Percentiles rank a stretch among this genome's conserved stretches.
Evolutionary conservation across 192 early-diverging fungal genomes (phyloP).

Genomic region (Rhizophagus clarus): DNA sequence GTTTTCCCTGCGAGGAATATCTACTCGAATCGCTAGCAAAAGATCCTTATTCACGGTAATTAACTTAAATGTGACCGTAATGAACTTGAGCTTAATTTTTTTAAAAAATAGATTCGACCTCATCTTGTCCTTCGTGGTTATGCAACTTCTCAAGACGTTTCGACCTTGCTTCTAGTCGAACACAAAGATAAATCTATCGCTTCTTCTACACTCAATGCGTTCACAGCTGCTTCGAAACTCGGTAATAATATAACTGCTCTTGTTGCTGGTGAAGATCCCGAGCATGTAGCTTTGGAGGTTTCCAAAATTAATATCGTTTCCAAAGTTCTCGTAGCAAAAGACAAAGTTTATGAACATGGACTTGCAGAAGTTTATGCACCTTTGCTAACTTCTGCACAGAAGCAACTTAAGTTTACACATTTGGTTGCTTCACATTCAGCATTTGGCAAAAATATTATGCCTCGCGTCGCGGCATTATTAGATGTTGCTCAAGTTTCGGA

Average conservation of each 20-base stretch:
- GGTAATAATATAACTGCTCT: slow-evolving; percentile 86
- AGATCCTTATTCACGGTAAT: not conserved
- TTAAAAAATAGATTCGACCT: slow-evolving; percentile 4
- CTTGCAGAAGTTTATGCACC: slow-evolving; percentile 83
- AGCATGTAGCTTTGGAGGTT: slow-evolving; percentile 62
- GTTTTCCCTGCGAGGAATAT: not conserved
- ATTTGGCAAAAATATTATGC: slow-evolving; percentile 93
- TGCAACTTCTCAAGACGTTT: slow-evolving; percentile 53
- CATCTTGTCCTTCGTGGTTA: slow-evolving; percentile 41
- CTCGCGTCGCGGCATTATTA: slow-evolving; percentile 88
- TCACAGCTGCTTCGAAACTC: slow-evolving; percentile 82
- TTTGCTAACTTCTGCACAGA: slow-evolving; percentile 70
- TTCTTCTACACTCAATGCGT: slow-evolving; percentile 79
- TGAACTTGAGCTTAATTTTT: not conserved
- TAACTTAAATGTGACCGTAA: not conserved
- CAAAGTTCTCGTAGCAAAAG: slow-evolving; percentile 87
- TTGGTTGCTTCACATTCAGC: slow-evolving; percentile 86
- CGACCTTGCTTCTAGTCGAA: slow-evolving; percentile 90
- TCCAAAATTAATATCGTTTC: slow-evolving; percentile 67
- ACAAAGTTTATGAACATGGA: slow-evolving; percentile 74
- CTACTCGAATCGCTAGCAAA: not conserved
- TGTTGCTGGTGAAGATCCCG: slow-evolving; percentile 78
- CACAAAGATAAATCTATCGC: slow-evolving; percentile 76
- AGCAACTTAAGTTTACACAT: slow-evolving; percentile 76
- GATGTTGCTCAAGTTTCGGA: slow-evolving; percentile 93